Evolutionary conservation across 1,139 yeast genomes (phyloP).

Genomic region (Kodamaea ohmeri): DNA sequence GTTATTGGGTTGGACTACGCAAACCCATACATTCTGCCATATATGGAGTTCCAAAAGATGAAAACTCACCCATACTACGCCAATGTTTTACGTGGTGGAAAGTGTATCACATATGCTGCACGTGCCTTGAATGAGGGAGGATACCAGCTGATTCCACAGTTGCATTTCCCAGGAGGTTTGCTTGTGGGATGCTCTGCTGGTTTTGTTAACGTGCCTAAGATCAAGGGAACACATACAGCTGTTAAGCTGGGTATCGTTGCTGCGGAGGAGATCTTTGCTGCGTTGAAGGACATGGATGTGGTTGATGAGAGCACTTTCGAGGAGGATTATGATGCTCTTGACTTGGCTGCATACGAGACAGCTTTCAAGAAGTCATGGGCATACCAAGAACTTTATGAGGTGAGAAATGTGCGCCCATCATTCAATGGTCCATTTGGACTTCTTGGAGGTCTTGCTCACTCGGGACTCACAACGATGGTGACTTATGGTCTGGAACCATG

Average conservation of each 20-base stretch:
- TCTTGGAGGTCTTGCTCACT: conserved; percentile 75
- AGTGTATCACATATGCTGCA: conserved; percentile 91
- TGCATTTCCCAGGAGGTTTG: conserved; percentile 93
- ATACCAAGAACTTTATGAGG: conserved; percentile 71
- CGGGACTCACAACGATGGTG: conserved; percentile 81
- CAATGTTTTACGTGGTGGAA: conserved; percentile 79
- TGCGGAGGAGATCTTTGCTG: conserved; percentile 76
- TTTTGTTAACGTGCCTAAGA: conserved; percentile 92
- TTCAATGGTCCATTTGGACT: conserved; percentile 71
- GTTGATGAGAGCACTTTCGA: conserved; percentile 43
- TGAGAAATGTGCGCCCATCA: conserved; percentile 90
- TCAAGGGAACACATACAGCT: conserved; percentile 98
- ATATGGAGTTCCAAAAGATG: conserved; percentile 92
- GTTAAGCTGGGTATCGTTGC: conserved; percentile 94
- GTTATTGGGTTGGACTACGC: conserved; percentile 91
- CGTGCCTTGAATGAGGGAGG: conserved; percentile 97
- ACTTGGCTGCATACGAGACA: conserved; percentile 56
- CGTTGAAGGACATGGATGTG: conserved; percentile 45
- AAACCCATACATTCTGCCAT: conserved; percentile 93
- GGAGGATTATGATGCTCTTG: conserved; percentile 40
- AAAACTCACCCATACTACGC: conserved; percentile 85
- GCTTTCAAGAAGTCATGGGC: conserved; percentile 80
- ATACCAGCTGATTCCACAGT: conserved; percentile 81
- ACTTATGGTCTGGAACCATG: conserved; percentile 81
- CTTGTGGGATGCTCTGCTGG: conserved; percentile 96